phyloP scores from a whole-genome alignment of 306 rosid genomes.

The Mucuna pruriens region DNA sequence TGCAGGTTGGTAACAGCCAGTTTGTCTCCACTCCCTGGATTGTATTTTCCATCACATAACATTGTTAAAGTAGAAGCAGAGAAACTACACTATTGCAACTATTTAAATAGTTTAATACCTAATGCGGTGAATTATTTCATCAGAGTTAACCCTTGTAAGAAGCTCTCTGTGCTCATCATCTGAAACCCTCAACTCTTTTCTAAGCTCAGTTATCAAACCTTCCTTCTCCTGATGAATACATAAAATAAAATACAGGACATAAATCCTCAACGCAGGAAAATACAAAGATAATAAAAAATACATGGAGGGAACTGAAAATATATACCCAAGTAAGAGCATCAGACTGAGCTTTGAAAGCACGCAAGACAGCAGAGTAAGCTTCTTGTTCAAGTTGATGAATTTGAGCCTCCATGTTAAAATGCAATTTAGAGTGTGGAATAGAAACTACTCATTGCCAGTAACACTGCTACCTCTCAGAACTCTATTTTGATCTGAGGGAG shows the following conservation, averaged over 20 bases:
- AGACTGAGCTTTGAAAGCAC: conserved; percentile 97
- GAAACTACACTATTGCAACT: conserved; percentile 4
- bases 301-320: conserved; percentile 20
- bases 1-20: conserved; percentile 74
- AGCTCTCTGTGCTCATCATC: conserved; percentile 96
- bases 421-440: conserved; percentile 4
- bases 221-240: conserved; percentile 82
- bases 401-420: conserved; percentile 72
- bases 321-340: conserved; percentile 95
- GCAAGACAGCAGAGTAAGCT: conserved; percentile 90
- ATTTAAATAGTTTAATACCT: conserved; percentile 55
- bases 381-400: conserved; percentile 95
- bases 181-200: conserved; percentile 98
- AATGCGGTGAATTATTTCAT: conserved; percentile 78
- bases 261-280: conserved; percentile 27
- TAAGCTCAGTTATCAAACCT: conserved; percentile 94
- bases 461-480: conserved; percentile 54
- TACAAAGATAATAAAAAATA: not conserved
- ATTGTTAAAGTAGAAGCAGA: conserved; percentile 27
- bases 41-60: conserved; percentile 33
- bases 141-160: conserved; percentile 81
- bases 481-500: conserved; percentile 68
- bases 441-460: conserved; percentile 56
- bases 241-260: conserved; percentile 16
- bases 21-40: conserved; percentile 92